Percentiles rank a stretch among this genome's conserved stretches.
These are phyloP conservation scores for Wallacemonas sp. DNA, from an alignment of 208 protist species.

Conservation along the genomic window DNA sequence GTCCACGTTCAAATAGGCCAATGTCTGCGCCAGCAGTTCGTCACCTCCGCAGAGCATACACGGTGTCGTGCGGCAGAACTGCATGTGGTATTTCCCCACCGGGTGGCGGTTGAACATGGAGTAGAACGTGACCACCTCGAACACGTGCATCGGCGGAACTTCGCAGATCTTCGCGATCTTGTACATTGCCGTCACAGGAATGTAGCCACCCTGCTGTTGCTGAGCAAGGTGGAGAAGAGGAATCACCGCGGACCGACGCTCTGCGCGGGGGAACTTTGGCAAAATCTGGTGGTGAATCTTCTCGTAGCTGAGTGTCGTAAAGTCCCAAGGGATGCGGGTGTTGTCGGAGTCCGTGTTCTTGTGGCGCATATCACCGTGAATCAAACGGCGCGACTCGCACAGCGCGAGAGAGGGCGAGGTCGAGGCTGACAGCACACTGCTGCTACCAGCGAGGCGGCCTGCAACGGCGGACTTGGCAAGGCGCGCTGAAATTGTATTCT, in stretches of 20 bases:
- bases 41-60: slow-evolving; percentile 93
- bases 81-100: slow-evolving; percentile 93
- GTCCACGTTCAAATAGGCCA: slow-evolving; percentile 81
- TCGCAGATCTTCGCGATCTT: slow-evolving; percentile 94
- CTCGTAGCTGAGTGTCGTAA: slow-evolving; percentile 86
- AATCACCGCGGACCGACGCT: slow-evolving; percentile 80
- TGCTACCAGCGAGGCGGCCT: neutral
- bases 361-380: slow-evolving; percentile 88
- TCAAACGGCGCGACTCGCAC: slow-evolving; percentile 18
- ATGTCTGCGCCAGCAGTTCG: slow-evolving; percentile 79
- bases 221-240: slow-evolving; percentile 92
- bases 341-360: slow-evolving; percentile 89
- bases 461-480: neutral
- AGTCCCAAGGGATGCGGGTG: slow-evolving; percentile 93
- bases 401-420: neutral
- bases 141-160: slow-evolving; percentile 91
- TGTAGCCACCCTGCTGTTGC: slow-evolving; percentile 90
- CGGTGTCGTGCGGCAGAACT: slow-evolving; percentile 93
- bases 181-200: slow-evolving; percentile 93
- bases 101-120: slow-evolving; percentile 95
- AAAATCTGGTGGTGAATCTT: slow-evolving; percentile 90
- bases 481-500: neutral
- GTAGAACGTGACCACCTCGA: slow-evolving; percentile 93
- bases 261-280: slow-evolving; percentile 89
- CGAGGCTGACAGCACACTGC: neutral